Evolutionary conservation across 495 filamentous ascomycete genomes (phyloP).

Genomic region (Aspergillus avenaceus): DNA sequence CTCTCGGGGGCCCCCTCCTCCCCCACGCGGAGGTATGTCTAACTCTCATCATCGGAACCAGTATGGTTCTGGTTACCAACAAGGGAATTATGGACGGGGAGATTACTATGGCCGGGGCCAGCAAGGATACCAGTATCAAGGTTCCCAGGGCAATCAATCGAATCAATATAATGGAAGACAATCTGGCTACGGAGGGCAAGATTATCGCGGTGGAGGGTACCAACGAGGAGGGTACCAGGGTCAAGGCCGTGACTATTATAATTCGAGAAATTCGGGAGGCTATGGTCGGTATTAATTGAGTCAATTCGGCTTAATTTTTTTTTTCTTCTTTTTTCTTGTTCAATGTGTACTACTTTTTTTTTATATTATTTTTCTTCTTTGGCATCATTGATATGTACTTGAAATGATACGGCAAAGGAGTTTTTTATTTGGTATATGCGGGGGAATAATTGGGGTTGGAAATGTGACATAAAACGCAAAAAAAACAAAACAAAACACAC

Average conservation of each 20-base stretch:
- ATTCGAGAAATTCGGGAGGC: constrained; percentile 27
- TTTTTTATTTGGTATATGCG: neutral
- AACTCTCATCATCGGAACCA: constrained; percentile 17
- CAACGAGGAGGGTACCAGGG: constrained; percentile 24
- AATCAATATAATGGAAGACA: constrained; percentile 17
- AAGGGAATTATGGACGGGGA: constrained; percentile 15
- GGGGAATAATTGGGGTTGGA: too few relatives aligned
- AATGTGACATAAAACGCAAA: too few relatives aligned
- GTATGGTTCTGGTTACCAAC: constrained; percentile 15
- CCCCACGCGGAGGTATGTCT: constrained; percentile 35
- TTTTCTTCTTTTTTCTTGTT: constrained; percentile 9
- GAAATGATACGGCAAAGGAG: neutral
- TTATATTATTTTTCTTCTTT: neutral
- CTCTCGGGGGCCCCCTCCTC: constrained; percentile 38
- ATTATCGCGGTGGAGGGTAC: constrained; percentile 24
- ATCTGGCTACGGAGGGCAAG: constrained; percentile 22
- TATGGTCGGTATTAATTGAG: constrained; percentile 34
- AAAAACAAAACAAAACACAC: too few relatives aligned
- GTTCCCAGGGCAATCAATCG: constrained; percentile 14
- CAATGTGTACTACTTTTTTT: constrained; percentile 8
- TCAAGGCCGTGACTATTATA: constrained; percentile 25
- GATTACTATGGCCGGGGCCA: constrained; percentile 29
- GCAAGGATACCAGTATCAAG: constrained; percentile 22
- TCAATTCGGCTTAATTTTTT: constrained; percentile 8
- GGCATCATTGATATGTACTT: neutral